Evolutionary conservation across 305 asterid genomes (phyloP).

Genomic region (Fraxinus latifolia): DNA sequence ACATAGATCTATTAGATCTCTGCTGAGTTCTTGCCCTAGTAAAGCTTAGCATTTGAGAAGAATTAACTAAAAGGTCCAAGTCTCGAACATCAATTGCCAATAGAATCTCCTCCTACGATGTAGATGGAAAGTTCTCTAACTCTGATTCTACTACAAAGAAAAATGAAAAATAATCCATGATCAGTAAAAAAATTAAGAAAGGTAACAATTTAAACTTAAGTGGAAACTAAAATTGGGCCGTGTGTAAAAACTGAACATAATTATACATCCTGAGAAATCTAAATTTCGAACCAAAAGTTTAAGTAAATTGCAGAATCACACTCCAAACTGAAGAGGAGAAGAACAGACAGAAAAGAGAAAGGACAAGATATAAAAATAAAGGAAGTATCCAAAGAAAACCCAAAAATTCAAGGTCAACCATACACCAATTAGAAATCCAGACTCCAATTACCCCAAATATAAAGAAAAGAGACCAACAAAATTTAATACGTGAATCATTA

Average conservation of each 20-base stretch:
- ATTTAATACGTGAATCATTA: neutral
- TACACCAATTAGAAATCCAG: constrained; percentile 21
- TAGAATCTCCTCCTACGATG: constrained; percentile 23
- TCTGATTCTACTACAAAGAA: constrained; percentile 23
- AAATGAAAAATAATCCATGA: constrained; percentile 1
- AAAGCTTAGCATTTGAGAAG: constrained; percentile 58
- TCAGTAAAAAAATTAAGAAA: constrained; percentile 17
- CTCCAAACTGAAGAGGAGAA: constrained; percentile 12
- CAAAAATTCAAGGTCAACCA: constrained; percentile 30
- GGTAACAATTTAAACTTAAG: constrained; percentile 1
- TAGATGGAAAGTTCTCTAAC: constrained; percentile 22
- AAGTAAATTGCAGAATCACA: constrained; percentile 10
- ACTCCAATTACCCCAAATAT: constrained; percentile 5
- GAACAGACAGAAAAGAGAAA: constrained; percentile 16
- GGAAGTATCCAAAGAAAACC: constrained; percentile 13
- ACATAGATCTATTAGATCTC: constrained; percentile 70
- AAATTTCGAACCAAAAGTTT: constrained; percentile 20
- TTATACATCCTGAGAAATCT: constrained; percentile 15
- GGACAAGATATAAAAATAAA: constrained; percentile 1
- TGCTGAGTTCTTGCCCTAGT: constrained; percentile 72
- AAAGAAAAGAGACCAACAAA: neutral
- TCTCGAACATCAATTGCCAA: constrained; percentile 42
- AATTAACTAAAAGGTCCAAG: constrained; percentile 24
- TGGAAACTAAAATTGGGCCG: constrained; percentile 35
- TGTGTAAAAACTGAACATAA: constrained; percentile 27